These are phyloP conservation scores for Ensete glaucum DNA, from an alignment of 176 grass and related monocot genomes.

Conservation along the genomic window DNA sequence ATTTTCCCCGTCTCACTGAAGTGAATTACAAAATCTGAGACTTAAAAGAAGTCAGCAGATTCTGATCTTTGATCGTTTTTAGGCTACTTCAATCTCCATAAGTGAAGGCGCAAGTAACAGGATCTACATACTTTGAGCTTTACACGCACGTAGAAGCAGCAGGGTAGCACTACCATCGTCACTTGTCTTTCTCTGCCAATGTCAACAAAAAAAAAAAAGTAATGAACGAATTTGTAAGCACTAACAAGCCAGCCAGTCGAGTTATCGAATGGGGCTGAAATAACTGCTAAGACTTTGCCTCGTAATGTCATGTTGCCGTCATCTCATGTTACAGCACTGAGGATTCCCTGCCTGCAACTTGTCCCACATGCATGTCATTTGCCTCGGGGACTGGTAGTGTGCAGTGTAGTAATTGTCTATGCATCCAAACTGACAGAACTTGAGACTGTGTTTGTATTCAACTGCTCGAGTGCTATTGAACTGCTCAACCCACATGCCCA, in stretches of 20 bases:
- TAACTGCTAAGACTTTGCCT: neutral
- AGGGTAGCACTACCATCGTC: neutral
- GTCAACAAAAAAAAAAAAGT: neutral
- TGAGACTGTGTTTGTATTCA: constrained; percentile 59
- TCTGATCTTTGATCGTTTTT: neutral
- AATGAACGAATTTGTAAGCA: neutral
- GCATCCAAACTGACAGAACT: constrained; percentile 88
- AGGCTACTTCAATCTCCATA: neutral
- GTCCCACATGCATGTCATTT: constrained; percentile 98
- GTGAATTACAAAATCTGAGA: neutral
- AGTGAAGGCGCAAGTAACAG: neutral
- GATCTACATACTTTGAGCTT: too few species aligned
- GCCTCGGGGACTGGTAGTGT: constrained; percentile 84
- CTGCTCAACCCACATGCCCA: constrained; percentile 94
- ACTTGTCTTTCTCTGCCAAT: neutral
- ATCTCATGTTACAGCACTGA: constrained; percentile 90
- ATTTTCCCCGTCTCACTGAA: neutral
- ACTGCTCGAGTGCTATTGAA: constrained; percentile 53
- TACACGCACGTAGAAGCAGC: neutral
- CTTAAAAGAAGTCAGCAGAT: neutral
- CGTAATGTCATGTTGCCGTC: constrained; percentile 1
- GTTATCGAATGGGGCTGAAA: neutral
- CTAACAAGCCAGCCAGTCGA: neutral
- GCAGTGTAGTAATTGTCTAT: constrained; percentile 88
- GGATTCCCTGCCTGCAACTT: constrained; percentile 63